phyloP scores from a whole-genome alignment of 176 grass and related monocot species.

The Calamus simplicifolius region DNA sequence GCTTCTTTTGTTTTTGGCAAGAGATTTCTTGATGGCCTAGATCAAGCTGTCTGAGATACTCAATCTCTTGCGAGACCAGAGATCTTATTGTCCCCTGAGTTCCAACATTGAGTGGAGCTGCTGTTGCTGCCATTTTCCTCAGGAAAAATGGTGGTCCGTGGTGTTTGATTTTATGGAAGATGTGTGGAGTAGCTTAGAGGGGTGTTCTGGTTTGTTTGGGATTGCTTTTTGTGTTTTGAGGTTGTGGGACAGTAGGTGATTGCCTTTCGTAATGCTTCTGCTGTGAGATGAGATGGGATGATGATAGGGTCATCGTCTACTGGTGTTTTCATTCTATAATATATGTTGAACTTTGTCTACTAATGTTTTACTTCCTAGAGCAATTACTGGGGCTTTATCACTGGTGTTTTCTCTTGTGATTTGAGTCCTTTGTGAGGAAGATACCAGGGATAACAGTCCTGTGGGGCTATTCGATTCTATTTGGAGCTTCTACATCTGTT shows the following conservation, averaged over 20 bases:
- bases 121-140: conserved; percentile 7
- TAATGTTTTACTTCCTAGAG: too few species aligned
- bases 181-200: conserved; percentile 10
- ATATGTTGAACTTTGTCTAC: too few species aligned
- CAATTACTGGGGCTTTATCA: too few species aligned
- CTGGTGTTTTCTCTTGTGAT: too few species aligned
- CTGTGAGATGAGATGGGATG: too few species aligned
- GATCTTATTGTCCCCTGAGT: conserved; percentile 25
- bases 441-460: too few species aligned
- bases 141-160: background rate
- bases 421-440: too few species aligned
- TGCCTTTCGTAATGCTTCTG: background rate
- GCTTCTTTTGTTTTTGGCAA: background rate
- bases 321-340: too few species aligned
- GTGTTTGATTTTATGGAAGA: too few species aligned
- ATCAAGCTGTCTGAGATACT: conserved; percentile 21
- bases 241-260: background rate
- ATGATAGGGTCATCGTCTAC: too few species aligned
- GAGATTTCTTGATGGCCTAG: background rate
- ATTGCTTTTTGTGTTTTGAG: conserved; percentile 4
- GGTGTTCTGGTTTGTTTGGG: background rate
- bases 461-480: too few species aligned
- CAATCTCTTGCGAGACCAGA: conserved; percentile 26
- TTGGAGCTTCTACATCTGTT: too few species aligned
- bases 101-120: conserved; percentile 12